Percentiles rank a stretch among this genome's conserved stretches.
Evolutionary conservation across 2,329 filamentous ascomycete genomes (phyloP).

Genomic region (Aspergillus sergii): DNA sequence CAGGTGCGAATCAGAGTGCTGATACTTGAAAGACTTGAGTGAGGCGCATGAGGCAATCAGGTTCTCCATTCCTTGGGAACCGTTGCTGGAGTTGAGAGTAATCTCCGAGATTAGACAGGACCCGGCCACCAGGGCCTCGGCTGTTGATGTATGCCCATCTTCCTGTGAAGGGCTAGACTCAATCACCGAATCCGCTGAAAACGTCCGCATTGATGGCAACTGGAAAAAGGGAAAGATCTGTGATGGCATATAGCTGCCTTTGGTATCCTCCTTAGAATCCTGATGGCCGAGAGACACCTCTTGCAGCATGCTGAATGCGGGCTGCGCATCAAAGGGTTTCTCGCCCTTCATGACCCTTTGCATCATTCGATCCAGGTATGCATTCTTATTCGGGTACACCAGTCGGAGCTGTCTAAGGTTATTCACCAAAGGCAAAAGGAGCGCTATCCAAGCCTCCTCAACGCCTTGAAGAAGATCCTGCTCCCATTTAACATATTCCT

Average conservation of each 20-base stretch:
- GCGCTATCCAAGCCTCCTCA: constrained; percentile 31
- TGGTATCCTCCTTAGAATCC: constrained; percentile 9
- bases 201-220: constrained; percentile 25
- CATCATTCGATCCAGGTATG: constrained; percentile 26
- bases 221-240: constrained; percentile 30
- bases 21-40: constrained; percentile 33
- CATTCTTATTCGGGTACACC: constrained; percentile 21
- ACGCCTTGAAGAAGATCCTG: constrained; percentile 23
- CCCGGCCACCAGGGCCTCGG: neutral
- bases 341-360: constrained; percentile 23
- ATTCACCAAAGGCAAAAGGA: constrained; percentile 27
- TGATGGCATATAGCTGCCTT: constrained; percentile 14
- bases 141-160: neutral
- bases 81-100: constrained; percentile 29
- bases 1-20: constrained; percentile 33
- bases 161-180: constrained; percentile 19
- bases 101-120: constrained; percentile 28
- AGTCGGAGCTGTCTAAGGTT: constrained; percentile 27
- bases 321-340: constrained; percentile 19
- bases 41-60: constrained; percentile 26
- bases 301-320: constrained; percentile 22
- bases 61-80: constrained; percentile 26
- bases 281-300: constrained; percentile 24
- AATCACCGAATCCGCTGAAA: constrained; percentile 29
- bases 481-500: constrained; percentile 27